Base-by-base conservation (phyloP, 1,284 basidiomycete species). In the Boletellus deceptivus region DNA sequence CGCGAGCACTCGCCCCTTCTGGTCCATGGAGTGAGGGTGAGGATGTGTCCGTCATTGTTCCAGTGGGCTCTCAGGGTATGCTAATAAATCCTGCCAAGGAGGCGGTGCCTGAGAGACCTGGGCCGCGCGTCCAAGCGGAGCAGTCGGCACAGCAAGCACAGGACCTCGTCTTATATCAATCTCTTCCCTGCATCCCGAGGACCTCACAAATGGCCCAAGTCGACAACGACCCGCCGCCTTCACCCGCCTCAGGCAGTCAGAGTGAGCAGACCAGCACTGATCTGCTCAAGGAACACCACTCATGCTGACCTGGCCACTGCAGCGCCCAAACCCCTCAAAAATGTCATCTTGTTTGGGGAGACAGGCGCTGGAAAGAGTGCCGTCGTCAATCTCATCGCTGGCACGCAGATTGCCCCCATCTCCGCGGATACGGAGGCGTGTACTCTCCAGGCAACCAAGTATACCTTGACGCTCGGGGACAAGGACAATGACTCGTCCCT, bases 291-390 rank as follows among this genome's bases (percentile, higher is more conserved):
- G 27, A 29, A 29, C 7, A 9, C 27, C 10, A 11, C 11, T 3
- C 29, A 31, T 10, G 29, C 29, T 31, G 10, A 31, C 29, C 29
- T 31, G 9, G 29, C 3, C 29, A 31, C 17, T 13, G 11, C 14
- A 41, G 48, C 11, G 10, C 1, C 27, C 0, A 16, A 3, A 8
- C 25, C n/a, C 0, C 11, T 11, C 4, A 41, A 37, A n/a, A 50
- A 41, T 6, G 22, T 50, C 9, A 36, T 50, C 17, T 10, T 50
- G 11, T 50, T 50, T 18, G 49, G 49, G 2, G 37, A 46, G 45
- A 46, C 45, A 2, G 45, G 45, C 14, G 45, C 45, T 0, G 36
- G 45, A 1, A 46, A 46, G 17, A 46, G 45, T 6, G 36, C 45
- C 6, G 36, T 46, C 17, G 6, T 46, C 2, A 41, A 51, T 25